Evolutionary conservation across 2,329 filamentous ascomycete genomes (phyloP).

Genomic region (Scedosporium minutisporum): DNA sequence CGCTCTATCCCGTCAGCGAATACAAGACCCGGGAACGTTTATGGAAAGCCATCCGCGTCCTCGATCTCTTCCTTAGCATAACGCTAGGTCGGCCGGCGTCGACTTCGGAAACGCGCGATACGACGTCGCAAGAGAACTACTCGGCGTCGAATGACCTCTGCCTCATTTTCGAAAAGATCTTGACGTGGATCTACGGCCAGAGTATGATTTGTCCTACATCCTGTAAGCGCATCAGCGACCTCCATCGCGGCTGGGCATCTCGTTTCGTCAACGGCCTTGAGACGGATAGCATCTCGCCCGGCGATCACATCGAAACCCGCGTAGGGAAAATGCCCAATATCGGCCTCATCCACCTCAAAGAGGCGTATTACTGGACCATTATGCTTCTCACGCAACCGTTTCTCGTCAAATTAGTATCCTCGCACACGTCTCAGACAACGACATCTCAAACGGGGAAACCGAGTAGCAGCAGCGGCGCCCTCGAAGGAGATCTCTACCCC

Average conservation of each 20-base stretch:
- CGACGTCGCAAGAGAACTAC: conserved; percentile 12
- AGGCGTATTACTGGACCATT: conserved; percentile 28
- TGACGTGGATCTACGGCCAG: conserved; percentile 23
- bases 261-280: conserved; percentile 12
- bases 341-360: conserved; percentile 21
- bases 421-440: background rate
- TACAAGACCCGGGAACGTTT: conserved; percentile 14
- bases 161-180: conserved; percentile 25
- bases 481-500: too few species aligned
- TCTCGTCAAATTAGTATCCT: conserved; percentile 19
- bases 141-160: conserved; percentile 22
- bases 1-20: conserved; percentile 12
- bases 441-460: background rate
- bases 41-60: conserved; percentile 22
- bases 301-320: conserved; percentile 9
- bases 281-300: conserved; percentile 11
- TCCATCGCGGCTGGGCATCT: conserved; percentile 17
- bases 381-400: conserved; percentile 27
- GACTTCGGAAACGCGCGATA: conserved; percentile 18
- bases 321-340: conserved; percentile 16
- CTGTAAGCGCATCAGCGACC: conserved; percentile 16
- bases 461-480: too few species aligned
- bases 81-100: conserved; percentile 23
- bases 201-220: conserved; percentile 17
- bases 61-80: conserved; percentile 23